Base-by-base conservation (phyloP, 805 yeast genomes). In the Yarrowia sp. region DNA sequence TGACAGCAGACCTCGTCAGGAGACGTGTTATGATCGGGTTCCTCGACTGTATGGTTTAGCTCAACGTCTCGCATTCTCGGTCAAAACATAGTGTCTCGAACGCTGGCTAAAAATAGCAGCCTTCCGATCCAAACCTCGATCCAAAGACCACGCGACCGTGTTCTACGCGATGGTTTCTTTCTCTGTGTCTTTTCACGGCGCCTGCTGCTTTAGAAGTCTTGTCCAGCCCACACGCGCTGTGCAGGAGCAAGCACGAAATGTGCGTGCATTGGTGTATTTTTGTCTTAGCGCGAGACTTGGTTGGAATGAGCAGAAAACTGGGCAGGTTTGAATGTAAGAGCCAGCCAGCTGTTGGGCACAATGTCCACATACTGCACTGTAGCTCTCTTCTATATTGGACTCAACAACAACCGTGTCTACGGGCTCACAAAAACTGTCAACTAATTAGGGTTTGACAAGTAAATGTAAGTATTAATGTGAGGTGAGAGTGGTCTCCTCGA, bases 81-180 rank as follows among this genome's bases (percentile, higher is more conserved):
- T n/a, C n/a, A n/a, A n/a, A n/a, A n/a, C n/a, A n/a, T n/a, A 27
- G 10, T 27, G 8, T 27, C 29, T 27, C 29, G 27, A 44, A 44
- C 33, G 27, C 49, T n/a, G 19, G 49, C 49, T 44, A 44, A 27
- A 27, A 27, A 44, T 27, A 44, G 49, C 49, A 44, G 29, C 25
- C 18, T 29, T 44, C 22, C 49, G 22, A 42, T 10, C 21, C 33
- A 6, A 41, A 21, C n/a, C 14, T 16, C 21, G 31, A 16, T 16
- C 14, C 25, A 1, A n/a, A 38, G 16, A 6, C 10, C 24, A 6
- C 25, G 14, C 27, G 5, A 13, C 14, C 42, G 16, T 19, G 44
- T 39, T 39, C 22, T 29, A 39, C 4, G 16, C 1, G 9, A 12
- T 7, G 18, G 8, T 39, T 36, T 22, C 44, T 39, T 39, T 39